Percentiles rank a stretch among this genome's conserved stretches.
phyloP scores from a whole-genome alignment of 345 rosid genomes.

The Lepidium aucheri region DNA sequence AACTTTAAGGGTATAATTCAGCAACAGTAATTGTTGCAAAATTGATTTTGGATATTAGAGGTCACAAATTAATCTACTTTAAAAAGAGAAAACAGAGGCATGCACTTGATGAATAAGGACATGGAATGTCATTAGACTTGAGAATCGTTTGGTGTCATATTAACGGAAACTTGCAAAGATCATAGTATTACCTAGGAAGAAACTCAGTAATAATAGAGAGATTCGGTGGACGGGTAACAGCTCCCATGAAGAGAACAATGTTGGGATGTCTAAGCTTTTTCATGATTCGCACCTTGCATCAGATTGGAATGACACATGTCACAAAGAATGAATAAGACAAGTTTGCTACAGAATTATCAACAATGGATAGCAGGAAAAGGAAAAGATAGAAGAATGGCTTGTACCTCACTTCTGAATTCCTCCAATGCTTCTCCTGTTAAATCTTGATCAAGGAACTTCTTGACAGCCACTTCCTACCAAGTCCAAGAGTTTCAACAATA shows the following conservation, averaged over 20 bases:
- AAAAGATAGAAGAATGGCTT: not conserved
- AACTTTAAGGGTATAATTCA: not conserved
- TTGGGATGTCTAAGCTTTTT: slow-evolving; percentile 82
- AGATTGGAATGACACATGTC: not conserved
- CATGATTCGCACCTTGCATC: slow-evolving; percentile 70
- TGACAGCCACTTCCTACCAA: slow-evolving; percentile 88
- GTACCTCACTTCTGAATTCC: slow-evolving; percentile 92
- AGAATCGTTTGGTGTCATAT: not conserved
- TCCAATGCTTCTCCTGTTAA: slow-evolving; percentile 69
- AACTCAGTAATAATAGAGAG: slow-evolving; percentile 93
- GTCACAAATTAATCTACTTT: not conserved
- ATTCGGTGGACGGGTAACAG: slow-evolving; percentile 86
- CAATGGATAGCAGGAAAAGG: not conserved
- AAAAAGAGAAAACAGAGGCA: not conserved
- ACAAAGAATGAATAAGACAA: not conserved
- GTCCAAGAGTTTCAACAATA: slow-evolving; percentile 26
- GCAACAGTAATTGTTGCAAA: not conserved
- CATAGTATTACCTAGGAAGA: slow-evolving; percentile 69
- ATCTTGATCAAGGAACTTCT: slow-evolving; percentile 88
- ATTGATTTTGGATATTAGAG: not conserved
- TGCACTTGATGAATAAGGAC: not conserved
- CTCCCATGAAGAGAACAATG: slow-evolving; percentile 99
- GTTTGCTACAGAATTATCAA: not conserved
- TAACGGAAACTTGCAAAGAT: not conserved
- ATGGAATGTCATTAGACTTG: not conserved